Evolutionary conservation across 1,284 basidiomycete species (phyloP), one percentile per base, ranked within the genome.

Genomic region (Volvariella volvacea): DNA sequence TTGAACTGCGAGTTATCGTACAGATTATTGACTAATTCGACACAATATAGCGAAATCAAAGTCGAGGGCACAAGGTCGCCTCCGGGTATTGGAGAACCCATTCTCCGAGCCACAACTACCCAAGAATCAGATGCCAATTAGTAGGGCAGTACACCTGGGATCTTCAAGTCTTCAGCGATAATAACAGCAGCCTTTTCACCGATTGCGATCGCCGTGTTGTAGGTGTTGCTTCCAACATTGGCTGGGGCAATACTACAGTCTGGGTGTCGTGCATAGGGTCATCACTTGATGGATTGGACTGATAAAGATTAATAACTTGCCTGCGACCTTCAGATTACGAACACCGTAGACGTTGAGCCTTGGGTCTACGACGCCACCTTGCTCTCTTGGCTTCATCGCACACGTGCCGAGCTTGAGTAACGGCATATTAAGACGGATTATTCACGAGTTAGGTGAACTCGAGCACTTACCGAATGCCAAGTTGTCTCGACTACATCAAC

Each of bases 401-500:
- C 52, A 53, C 1, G 50, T 53, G 19, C 48, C 42, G n/a, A 31
- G 21, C 10, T n/a, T 4, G n/a, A n/a, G n/a, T 19, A 20, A n/a
- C 19, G 25, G 15, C 17, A 22, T 22, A 19, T 17, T 37, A 43
- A 21, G 20, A 42, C 3, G 31, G 16, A 49, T 65, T 42, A 56
- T 72, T 74, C 75, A 59, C 70, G 72, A 49, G 70, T 73, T n/a
- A n/a, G n/a, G n/a, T n/a, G n/a, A n/a, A n/a, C n/a, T n/a, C n/a
- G n/a, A n/a, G n/a, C 55, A 51, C 71, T 50, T 48, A 80, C 80
- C 46, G 78, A 72, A 52, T 83, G 81, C 73, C 72, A 80, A 0
- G 67, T 59, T 0, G 75, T 72, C 12, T 42, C 43, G 3, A 70
- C 78, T 79, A 80, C 56, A 83, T 77, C 60, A 42, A 9, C 30